Base-by-base conservation (phyloP, 768 basidiomycete genomes). In the Coprinopsis marcescibilis region DNA sequence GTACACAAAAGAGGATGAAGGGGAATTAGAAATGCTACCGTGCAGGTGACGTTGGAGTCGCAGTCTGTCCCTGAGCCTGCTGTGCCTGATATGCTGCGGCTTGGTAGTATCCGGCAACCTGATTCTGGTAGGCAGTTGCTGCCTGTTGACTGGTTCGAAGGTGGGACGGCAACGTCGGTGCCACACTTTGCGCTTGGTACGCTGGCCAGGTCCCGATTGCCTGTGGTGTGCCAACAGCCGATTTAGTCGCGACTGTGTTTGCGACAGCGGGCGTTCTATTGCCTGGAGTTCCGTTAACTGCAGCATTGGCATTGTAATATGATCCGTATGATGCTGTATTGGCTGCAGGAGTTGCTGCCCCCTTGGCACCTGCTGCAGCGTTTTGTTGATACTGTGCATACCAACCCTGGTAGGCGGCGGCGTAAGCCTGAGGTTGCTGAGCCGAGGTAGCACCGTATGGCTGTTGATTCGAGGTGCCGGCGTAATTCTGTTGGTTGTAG, bases 251-350 rank as follows among this genome's bases (percentile, higher is more conserved):
- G 20, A 77, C 75, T 0, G 78, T 80, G 38, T 79, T 80, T 8
- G 77, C 77, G 4, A 80, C 77, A 3, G 72, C 77, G 3, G 77
- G 73, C 45, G 75, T 63, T 17, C 53, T 38, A n/a, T n/a, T n/a
- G n/a, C n/a, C n/a, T 20, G 37, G 23, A 21, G 24, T 33, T 26
- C 42, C 48, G 36, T 50, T 43, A 30, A 50, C 37, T 36, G 48
- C 33, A 29, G 46, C 32, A 43, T 40, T 25, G 21, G 57, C 43
- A 43, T 52, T 57, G 45, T 63, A 65, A 38, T 63, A 65, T 35
- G 50, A 49, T 10, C 52, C 60, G 46, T 67, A 67, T 8, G 60
- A 57, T 10, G 71, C 45, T 4, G 62, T 48, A 25, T 57, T 45
- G 8, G 61, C 57, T 7, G 63, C 55, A 36, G 62, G 64, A 21